phyloP scores from a whole-genome alignment of 176 grass and related monocot genomes.

The Hordeum marinum region DNA sequence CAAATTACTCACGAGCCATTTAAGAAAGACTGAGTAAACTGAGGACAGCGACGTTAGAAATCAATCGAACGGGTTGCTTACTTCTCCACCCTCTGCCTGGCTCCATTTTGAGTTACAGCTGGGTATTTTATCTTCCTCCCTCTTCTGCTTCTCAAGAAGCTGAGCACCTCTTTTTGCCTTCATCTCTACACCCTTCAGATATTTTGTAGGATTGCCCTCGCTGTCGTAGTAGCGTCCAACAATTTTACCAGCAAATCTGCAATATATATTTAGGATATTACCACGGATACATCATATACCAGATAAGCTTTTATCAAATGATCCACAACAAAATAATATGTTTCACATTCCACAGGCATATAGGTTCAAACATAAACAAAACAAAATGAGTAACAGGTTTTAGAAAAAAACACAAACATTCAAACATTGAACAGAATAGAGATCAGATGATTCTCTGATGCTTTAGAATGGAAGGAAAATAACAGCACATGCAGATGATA shows the following conservation, averaged over 20 bases:
- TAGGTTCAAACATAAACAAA: background rate
- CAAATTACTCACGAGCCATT: background rate
- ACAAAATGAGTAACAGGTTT: background rate
- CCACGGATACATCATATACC: background rate
- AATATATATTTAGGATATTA: constrained; percentile 9
- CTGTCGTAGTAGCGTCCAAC: constrained; percentile 76
- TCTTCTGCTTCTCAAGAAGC: constrained; percentile 87
- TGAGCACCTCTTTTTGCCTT: constrained; percentile 94
- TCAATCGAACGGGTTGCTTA: constrained; percentile 21
- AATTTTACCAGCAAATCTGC: constrained; percentile 83
- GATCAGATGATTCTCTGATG: background rate
- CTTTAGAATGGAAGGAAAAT: constrained; percentile 11
- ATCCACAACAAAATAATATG: background rate
- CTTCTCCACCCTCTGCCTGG: constrained; percentile 75
- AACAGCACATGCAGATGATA: background rate
- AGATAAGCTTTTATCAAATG: background rate
- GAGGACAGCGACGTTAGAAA: background rate
- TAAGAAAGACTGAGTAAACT: background rate
- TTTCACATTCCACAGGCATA: background rate
- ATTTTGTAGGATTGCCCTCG: constrained; percentile 90
- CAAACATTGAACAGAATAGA: background rate
- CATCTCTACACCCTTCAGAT: constrained; percentile 76
- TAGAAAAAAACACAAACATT: background rate
- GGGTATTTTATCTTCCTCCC: constrained; percentile 78
- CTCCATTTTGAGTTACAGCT: constrained; percentile 96